Evolutionary conservation across 345 rosid species (phyloP), one percentile per base, ranked within the genome.

Genomic region (Eucalyptus cloeziana): DNA sequence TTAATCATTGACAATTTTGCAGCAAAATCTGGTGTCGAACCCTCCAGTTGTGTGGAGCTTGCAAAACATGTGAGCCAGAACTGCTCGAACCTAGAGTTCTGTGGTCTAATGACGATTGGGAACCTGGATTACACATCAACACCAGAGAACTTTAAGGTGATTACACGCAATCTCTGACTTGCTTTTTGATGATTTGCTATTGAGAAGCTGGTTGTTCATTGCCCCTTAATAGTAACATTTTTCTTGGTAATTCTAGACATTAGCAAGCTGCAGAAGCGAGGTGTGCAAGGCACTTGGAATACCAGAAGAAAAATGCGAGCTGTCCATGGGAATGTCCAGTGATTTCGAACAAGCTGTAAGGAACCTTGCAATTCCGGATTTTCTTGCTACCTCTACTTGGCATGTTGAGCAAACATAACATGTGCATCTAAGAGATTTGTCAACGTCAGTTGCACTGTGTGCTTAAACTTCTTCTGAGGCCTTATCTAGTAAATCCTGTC

Each of bases 271-370:
- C 94, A 94, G 99, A 94, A 95, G 93, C 83, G 98, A 98, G 93
- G 95, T 98, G 45, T 97, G 99, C 93, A 91, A 93, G 92, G 96
- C 92, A 50, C 97, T 98, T 86, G 96, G 91, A 86, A 93, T 98
- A 76, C 94, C 94, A 19, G 99, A 95, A 93, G 97, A 96, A 80
- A 96, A 97, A 88, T 98, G 98, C 88, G 98, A 96, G 81, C 95
- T 98, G 87, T 98, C 99, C 16, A 98, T 98, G 99, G 99, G 99
- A 87, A 98, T 98, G 99, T 98, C 98, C 0, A 90, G 94, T 88
- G 99, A 98, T 93, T 98, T 98, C 86, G 99, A 98, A 90, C 96
- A 88, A 90, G 99, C 99, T 6, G 99, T 98, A 94, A 95, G 99
- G 31, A 21, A 80, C 67, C 47, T 11, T 76, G 89, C 69, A 37